Percentiles rank a stretch among this genome's conserved stretches.
These are phyloP conservation scores for Phytophthora tubulina DNA, from an alignment of 352 stramenopile genomes.

Conservation along the genomic window DNA sequence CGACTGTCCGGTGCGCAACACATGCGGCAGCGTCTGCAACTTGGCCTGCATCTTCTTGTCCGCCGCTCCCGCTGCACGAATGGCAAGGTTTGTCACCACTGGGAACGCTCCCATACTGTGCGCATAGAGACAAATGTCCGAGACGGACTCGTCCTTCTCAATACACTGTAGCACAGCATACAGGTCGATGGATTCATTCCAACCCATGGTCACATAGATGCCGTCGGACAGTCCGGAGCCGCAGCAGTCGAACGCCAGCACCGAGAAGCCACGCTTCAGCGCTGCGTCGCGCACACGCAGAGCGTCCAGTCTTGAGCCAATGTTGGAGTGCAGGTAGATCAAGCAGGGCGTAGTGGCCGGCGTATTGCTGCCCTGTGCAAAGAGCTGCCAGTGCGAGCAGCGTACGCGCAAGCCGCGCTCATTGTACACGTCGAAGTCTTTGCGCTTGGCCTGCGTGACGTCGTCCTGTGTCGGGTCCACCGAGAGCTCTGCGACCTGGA, in stretches of 20 bases:
- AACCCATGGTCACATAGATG: slow-evolving; percentile 89
- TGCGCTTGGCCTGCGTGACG: slow-evolving; percentile 45
- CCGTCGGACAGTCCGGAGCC: slow-evolving; percentile 82
- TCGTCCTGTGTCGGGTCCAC: slow-evolving; percentile 28
- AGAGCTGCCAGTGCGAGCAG: slow-evolving; percentile 85
- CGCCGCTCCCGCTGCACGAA: slow-evolving; percentile 55
- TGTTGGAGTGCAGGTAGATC: slow-evolving; percentile 87
- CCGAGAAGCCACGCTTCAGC: slow-evolving; percentile 75
- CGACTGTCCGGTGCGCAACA: slow-evolving; percentile 55
- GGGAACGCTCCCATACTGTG: slow-evolving; percentile 89
- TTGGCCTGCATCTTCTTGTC: slow-evolving; percentile 61
- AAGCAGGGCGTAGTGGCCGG: slow-evolving; percentile 56
- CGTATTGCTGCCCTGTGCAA: slow-evolving; percentile 27
- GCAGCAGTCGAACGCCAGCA: slow-evolving; percentile 86
- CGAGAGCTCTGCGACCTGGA: slow-evolving; percentile 47
- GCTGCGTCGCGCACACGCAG: slow-evolving; percentile 73
- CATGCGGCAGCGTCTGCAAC: slow-evolving; percentile 66
- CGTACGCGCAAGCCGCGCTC: slow-evolving; percentile 71
- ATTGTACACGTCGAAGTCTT: slow-evolving; percentile 75
- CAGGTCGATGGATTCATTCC: slow-evolving; percentile 83
- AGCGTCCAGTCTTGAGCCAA: slow-evolving; percentile 77
- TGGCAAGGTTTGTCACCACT: slow-evolving; percentile 79
- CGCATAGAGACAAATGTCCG: slow-evolving; percentile 75
- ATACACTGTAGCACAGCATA: slow-evolving; percentile 73
- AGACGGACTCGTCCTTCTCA: slow-evolving; percentile 57